phyloP scores from a whole-genome alignment of 139 green algal species.

The Trebouxia sp. region DNA sequence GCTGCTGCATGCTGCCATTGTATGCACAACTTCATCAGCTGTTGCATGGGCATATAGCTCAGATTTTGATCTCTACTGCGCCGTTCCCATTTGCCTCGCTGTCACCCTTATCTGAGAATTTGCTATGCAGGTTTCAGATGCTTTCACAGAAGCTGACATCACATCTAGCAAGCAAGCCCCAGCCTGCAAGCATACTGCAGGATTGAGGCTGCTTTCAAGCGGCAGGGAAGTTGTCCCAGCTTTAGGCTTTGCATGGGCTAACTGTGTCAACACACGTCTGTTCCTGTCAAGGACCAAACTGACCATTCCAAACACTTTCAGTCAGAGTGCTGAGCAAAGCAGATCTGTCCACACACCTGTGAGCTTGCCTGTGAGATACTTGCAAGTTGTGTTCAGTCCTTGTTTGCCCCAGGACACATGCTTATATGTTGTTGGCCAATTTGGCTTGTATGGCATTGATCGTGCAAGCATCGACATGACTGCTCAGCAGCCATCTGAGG shows the following conservation, averaged over 20 bases:
- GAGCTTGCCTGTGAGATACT: neutral
- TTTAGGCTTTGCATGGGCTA: conserved; percentile 75
- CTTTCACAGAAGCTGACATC: neutral
- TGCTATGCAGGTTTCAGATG: conserved; percentile 33
- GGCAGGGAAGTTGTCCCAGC: conserved; percentile 67
- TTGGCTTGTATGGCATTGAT: conserved; percentile 34
- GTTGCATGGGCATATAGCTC: neutral
- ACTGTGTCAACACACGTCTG: conserved; percentile 72
- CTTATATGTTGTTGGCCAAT: conserved; percentile 42
- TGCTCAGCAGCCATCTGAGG: too few relatives aligned
- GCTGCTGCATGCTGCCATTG: neutral
- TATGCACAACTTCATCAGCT: neutral
- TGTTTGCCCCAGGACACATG: conserved; percentile 49
- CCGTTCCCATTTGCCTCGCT: neutral
- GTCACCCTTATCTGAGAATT: neutral
- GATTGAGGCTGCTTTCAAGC: conserved; percentile 45
- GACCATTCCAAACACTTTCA: neutral
- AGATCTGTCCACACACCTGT: neutral
- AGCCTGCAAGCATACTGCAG: conserved; percentile 35
- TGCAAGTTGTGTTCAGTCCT: conserved; percentile 68
- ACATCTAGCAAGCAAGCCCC: neutral
- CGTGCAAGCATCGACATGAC: neutral
- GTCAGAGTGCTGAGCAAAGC: neutral
- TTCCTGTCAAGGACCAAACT: conserved; percentile 52
- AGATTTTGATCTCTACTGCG: neutral